These are phyloP conservation scores for Euphorbia schlechtendalii DNA, from an alignment of 441 rosid species.

Conservation along the genomic window DNA sequence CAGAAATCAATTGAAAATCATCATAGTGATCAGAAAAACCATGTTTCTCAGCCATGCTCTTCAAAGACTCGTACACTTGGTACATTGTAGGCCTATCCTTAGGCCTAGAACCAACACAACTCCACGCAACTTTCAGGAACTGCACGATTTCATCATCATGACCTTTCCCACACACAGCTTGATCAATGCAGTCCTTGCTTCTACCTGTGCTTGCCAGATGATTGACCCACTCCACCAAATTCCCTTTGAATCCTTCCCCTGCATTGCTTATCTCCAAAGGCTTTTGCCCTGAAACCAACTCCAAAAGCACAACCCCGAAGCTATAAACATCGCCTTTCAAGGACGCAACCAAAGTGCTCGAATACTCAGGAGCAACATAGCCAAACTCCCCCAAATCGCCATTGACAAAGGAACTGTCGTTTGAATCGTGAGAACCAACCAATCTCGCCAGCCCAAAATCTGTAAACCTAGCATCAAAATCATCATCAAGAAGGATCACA, in stretches of 20 bases:
- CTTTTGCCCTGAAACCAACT: slow-evolving; percentile 59
- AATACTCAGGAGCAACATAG: slow-evolving; percentile 69
- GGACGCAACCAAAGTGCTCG: slow-evolving; percentile 61
- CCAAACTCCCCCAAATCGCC: slow-evolving; percentile 74
- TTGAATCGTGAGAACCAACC: slow-evolving; percentile 33
- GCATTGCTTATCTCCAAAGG: slow-evolving; percentile 33
- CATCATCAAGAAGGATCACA: slow-evolving; percentile 69
- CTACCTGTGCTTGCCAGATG: slow-evolving; percentile 38
- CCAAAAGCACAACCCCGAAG: slow-evolving; percentile 68
- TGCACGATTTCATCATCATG: slow-evolving; percentile 53
- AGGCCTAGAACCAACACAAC: slow-evolving; percentile 53
- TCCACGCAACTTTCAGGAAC: slow-evolving; percentile 48
- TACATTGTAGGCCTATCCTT: slow-evolving; percentile 71
- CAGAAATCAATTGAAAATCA: slow-evolving; percentile 59
- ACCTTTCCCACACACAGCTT: slow-evolving; percentile 41
- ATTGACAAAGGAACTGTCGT: slow-evolving; percentile 38
- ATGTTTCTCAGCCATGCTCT: slow-evolving; percentile 35
- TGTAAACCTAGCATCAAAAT: slow-evolving; percentile 64
- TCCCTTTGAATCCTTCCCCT: slow-evolving; percentile 56
- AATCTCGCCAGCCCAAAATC: slow-evolving; percentile 74
- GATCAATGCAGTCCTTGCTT: slow-evolving; percentile 44
- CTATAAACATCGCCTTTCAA: slow-evolving; percentile 72
- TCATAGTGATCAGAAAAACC: slow-evolving; percentile 49
- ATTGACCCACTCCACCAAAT: slow-evolving; percentile 69
- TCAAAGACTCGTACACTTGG: slow-evolving; percentile 56